Evolutionary conservation across 1,284 basidiomycete species (phyloP), one percentile per base, ranked within the genome.

Genomic region (Austropuccinia psidii): DNA sequence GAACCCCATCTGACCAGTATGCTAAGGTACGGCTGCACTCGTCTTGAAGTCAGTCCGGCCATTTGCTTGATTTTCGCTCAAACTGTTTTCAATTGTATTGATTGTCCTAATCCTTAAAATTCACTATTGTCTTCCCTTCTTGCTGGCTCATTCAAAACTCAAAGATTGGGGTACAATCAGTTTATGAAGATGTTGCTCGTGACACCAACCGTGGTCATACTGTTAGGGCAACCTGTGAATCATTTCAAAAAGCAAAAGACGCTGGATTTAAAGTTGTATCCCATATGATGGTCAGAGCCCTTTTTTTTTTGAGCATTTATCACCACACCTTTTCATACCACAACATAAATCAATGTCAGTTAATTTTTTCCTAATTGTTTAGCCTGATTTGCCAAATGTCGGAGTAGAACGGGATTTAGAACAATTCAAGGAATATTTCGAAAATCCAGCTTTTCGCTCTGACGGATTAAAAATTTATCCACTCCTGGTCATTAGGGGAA

Each of bases 221-320:
- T 29, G 95, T 99, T 65, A 92, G 93, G 75, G 93, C 96, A 7
- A 95, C 98, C 68, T 89, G 90, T 75, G 95, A 99, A 81, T 93
- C 91, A 6, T 99, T 99, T 83, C 96, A 98, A 80, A 87, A 98
- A 77, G 90, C 94, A 41, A 99, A 99, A 82, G 95, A 99, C 78
- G 95, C 95, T 0, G 95, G 95, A 11, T 99, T 98, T 88, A 99
- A 99, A 83, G 93, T 97, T 72, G 94, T 97, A 49, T 93, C 93
- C 21, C 93, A 97, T 80, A 96, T 96, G 93, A 97, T 97, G 93
- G 78, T 78, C 21, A 17, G 77, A 43, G 21, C 45, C 24, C 35
- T n/a, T 8, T 55, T 31, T 21, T 4, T 45, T 33, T 19, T 55
- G 21, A 15, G 1, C 2, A 33, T 8, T 45, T 17, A 9, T 13